Conservation (phyloP, 306 rosid genomes). For the Quercus mongolica region DNA sequence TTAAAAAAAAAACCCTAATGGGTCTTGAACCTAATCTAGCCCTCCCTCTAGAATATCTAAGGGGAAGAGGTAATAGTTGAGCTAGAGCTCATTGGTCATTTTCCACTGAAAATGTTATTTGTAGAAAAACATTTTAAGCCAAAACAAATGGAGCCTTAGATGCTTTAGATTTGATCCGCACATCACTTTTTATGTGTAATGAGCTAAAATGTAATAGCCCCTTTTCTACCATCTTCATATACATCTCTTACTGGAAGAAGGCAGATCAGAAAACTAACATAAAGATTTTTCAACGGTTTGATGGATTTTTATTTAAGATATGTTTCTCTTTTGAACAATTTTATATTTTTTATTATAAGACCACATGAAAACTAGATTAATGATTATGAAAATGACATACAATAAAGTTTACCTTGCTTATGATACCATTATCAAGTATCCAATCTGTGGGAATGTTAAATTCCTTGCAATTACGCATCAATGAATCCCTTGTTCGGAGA, state of each 20-base stretch:
- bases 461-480: slow-evolving; percentile 81
- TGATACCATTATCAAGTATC: slow-evolving; percentile 92
- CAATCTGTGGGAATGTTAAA: slow-evolving; percentile 84
- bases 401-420: slow-evolving; percentile 63
- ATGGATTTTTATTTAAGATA: background rate
- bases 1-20: too few relatives aligned
- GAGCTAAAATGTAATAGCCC: background rate
- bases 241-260: background rate
- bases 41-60: too few relatives aligned
- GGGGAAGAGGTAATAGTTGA: too few relatives aligned
- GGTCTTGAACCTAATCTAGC: too few relatives aligned
- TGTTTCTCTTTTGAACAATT: too few relatives aligned
- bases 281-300: background rate
- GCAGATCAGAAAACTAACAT: background rate
- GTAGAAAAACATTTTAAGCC: too few relatives aligned
- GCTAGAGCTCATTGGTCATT: too few relatives aligned
- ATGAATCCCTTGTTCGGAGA: slow-evolving; percentile 76
- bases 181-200: background rate
- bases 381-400: background rate
- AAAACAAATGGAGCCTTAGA: too few relatives aligned
- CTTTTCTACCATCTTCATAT: background rate
- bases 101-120: too few relatives aligned
- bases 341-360: background rate
- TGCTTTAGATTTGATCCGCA: background rate
- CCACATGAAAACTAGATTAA: background rate